phyloP scores from a whole-genome alignment of 208 protist genomes.

The Trypanosoma caninum region DNA sequence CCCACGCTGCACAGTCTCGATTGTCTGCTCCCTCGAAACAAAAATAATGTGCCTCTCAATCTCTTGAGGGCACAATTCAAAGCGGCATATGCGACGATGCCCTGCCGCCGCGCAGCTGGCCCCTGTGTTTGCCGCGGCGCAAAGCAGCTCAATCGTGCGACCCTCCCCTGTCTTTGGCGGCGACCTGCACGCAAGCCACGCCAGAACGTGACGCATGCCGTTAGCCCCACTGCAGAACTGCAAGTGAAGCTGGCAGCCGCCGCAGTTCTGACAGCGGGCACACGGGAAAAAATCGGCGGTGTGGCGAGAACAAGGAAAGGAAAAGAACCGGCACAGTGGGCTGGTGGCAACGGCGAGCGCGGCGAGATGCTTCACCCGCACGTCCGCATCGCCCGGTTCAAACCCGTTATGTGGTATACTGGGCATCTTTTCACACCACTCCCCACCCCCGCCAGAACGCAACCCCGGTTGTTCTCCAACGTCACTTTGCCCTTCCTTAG shows the following conservation, averaged over 20 bases:
- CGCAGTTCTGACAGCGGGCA: slow-evolving; percentile 27
- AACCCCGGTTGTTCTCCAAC: too few species aligned
- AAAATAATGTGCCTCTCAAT: slow-evolving; percentile 17
- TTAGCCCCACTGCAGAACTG: slow-evolving; percentile 30
- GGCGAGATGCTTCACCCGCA: not conserved
- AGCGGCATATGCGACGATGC: slow-evolving; percentile 21
- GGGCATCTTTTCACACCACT: too few species aligned
- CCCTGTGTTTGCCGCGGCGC: not conserved
- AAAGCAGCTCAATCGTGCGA: slow-evolving; percentile 13
- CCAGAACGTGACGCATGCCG: slow-evolving; percentile 20
- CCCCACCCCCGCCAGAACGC: too few species aligned
- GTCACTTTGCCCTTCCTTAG: too few species aligned
- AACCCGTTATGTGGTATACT: not conserved
- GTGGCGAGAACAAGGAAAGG: not conserved
- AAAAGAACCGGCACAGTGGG: slow-evolving; percentile 21
- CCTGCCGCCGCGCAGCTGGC: too few species aligned
- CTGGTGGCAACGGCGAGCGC: slow-evolving; percentile 3
- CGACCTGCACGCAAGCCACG: slow-evolving; percentile 18
- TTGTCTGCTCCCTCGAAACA: not conserved
- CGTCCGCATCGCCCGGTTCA: not conserved
- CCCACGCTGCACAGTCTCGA: slow-evolving; percentile 10
- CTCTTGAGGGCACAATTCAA: slow-evolving; percentile 21
- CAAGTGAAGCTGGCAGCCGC: slow-evolving; percentile 26
- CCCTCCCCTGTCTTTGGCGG: slow-evolving; percentile 3
- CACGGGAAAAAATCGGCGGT: slow-evolving; percentile 1